These are phyloP conservation scores for Hortaea werneckii DNA, from an alignment of 2,329 filamentous ascomycete species.

Conservation along the genomic window DNA sequence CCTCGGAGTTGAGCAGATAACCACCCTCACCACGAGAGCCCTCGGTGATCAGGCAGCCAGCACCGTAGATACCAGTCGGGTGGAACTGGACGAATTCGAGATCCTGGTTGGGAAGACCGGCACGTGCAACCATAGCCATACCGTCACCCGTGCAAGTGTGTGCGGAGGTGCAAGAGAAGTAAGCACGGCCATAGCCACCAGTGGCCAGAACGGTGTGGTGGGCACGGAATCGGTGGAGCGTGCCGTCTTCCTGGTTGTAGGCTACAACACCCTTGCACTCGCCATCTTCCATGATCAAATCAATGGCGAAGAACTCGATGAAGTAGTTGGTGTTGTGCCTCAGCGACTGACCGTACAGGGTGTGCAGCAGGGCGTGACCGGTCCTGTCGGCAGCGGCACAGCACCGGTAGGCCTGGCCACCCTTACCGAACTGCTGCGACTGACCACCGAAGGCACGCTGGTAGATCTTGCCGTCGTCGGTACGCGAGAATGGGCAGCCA, in stretches of 20 bases:
- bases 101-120: conserved; percentile 97
- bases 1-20: conserved; percentile 93
- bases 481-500: conserved; percentile 92
- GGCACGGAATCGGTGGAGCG: conserved; percentile 89
- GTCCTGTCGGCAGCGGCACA: conserved; percentile 94
- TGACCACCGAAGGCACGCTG: conserved; percentile 98
- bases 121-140: conserved; percentile 98
- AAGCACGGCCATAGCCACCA: conserved; percentile 93
- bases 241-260: conserved; percentile 98
- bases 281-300: conserved; percentile 94
- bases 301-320: conserved; percentile 96
- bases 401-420: conserved; percentile 95
- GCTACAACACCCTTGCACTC: conserved; percentile 94
- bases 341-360: conserved; percentile 93
- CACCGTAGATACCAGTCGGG: conserved; percentile 97
- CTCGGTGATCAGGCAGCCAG: conserved; percentile 95
- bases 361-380: conserved; percentile 94
- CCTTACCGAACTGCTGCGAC: conserved; percentile 89
- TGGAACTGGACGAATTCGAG: conserved; percentile 99
- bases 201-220: conserved; percentile 96
- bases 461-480: conserved; percentile 94
- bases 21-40: conserved; percentile 96
- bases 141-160: conserved; percentile 98
- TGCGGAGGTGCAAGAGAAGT: conserved; percentile 96
- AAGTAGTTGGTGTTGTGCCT: conserved; percentile 99